phyloP scores from a whole-genome alignment of 1,284 basidiomycete genomes.

The Ustilago trichophora region DNA sequence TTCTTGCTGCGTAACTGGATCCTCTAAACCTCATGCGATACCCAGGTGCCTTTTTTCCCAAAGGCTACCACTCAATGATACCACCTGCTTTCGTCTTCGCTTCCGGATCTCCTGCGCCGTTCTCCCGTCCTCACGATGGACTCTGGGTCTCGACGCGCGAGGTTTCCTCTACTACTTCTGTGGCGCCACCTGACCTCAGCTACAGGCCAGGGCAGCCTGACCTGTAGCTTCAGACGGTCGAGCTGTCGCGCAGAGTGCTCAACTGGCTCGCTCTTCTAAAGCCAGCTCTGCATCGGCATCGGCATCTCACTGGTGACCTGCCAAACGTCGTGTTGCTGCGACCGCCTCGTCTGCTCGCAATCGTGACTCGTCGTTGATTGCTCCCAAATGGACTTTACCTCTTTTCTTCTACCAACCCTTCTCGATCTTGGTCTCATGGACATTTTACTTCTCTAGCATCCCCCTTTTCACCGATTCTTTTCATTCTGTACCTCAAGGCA shows the following conservation, averaged over 20 bases:
- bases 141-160: not conserved
- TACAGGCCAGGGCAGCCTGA: not conserved
- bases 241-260: slow-evolving; percentile 1
- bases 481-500: too few relatives aligned
- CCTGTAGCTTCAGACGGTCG: slow-evolving; percentile 11
- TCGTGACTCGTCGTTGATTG: not conserved
- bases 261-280: not conserved
- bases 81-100: slow-evolving; percentile 26
- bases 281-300: not conserved
- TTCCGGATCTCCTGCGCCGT: slow-evolving; percentile 1
- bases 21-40: slow-evolving; percentile 34
- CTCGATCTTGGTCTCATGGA: not conserved
- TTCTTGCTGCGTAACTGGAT: slow-evolving; percentile 29
- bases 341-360: not conserved
- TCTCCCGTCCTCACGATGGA: slow-evolving; percentile 1
- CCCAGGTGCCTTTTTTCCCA: slow-evolving; percentile 9
- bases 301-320: not conserved
- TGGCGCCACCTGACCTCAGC: slow-evolving; percentile 20
- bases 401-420: not conserved
- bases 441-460: not conserved
- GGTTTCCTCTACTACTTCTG: not conserved
- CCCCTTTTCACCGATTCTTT: too few relatives aligned
- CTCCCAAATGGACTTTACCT: not conserved
- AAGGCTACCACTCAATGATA: slow-evolving; percentile 24
- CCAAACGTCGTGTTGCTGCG: slow-evolving; percentile 3